phyloP scores from a whole-genome alignment of 73 alveolate species.

The Durusdinium trenchii region DNA sequence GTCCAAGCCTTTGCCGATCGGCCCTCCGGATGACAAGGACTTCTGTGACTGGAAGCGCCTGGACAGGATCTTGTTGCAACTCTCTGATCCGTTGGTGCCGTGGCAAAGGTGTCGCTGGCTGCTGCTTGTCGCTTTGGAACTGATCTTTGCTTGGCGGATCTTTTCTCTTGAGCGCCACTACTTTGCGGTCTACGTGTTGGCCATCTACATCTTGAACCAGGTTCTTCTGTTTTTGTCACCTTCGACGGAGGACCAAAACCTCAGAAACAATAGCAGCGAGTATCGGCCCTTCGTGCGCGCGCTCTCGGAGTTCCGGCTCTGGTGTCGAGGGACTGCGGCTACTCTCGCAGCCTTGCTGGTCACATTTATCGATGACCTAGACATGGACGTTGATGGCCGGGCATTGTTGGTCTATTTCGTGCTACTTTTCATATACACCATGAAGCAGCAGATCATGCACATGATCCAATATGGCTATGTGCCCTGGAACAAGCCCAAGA shows the following conservation, averaged over 20 bases:
- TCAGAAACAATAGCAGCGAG: constrained; percentile 48
- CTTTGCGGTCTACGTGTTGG: constrained; percentile 64
- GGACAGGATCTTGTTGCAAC: constrained; percentile 36
- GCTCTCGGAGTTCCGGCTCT: constrained; percentile 52
- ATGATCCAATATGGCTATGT: constrained; percentile 71
- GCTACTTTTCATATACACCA: constrained; percentile 51
- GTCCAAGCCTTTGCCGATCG: constrained; percentile 46
- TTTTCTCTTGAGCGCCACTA: constrained; percentile 60
- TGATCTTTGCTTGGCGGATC: constrained; percentile 41
- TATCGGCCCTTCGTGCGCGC: constrained; percentile 74
- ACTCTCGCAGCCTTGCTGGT: constrained; percentile 29
- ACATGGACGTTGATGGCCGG: constrained; percentile 63
- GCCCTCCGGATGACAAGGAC: neutral
- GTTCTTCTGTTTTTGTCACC: neutral
- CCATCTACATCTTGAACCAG: constrained; percentile 60
- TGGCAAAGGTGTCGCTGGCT: constrained; percentile 66
- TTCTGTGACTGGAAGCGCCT: constrained; percentile 74
- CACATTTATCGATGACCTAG: constrained; percentile 48
- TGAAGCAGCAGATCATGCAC: constrained; percentile 79
- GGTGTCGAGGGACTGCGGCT: constrained; percentile 58
- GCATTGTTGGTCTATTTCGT: constrained; percentile 53
- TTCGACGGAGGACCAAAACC: constrained; percentile 58
- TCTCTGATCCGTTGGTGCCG: constrained; percentile 56
- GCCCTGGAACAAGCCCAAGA: constrained; percentile 74
- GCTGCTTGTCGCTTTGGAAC: neutral